A percentile compares a stretch with the other conserved stretches of the same genome.
phyloP scores from a whole-genome alignment of 176 grass and related monocot genomes.

The Eragrostis curvula region DNA sequence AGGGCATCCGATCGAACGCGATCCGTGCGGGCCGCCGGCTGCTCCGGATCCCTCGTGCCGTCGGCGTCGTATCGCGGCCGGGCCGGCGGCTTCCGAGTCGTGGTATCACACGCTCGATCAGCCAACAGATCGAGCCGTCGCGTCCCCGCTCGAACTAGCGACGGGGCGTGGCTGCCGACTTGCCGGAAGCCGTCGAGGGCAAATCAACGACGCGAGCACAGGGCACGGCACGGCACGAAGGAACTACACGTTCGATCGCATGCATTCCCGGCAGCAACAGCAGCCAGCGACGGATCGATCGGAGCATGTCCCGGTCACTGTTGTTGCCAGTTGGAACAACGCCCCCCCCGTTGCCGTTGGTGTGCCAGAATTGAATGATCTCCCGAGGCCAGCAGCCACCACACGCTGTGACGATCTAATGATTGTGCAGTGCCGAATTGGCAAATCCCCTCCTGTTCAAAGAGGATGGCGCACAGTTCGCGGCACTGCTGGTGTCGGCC shows the following conservation, averaged over 20 bases:
- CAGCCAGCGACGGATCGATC: background rate
- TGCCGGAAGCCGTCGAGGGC: background rate
- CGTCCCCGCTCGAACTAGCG: background rate
- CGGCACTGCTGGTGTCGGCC: background rate
- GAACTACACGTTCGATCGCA: background rate
- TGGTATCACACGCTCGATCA: too few species aligned
- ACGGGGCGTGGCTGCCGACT: background rate
- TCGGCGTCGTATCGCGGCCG: too few species aligned
- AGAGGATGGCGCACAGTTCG: background rate
- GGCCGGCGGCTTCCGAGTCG: background rate
- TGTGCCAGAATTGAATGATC: background rate
- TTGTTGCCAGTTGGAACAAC: conserved; percentile 7
- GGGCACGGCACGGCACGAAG: background rate
- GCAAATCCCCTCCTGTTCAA: background rate
- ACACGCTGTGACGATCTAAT: background rate
- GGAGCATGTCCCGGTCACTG: conserved; percentile 5
- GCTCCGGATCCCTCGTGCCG: too few species aligned
- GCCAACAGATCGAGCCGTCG: too few species aligned
- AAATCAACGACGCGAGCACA: background rate
- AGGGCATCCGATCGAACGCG: too few species aligned
- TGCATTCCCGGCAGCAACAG: background rate
- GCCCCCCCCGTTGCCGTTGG: too few species aligned
- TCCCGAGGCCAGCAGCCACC: background rate
- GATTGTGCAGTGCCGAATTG: conserved; percentile 20
- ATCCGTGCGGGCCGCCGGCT: too few species aligned